Conservation (phyloP, 129 eudicot genomes). For the Flaveria sonorensis region DNA sequence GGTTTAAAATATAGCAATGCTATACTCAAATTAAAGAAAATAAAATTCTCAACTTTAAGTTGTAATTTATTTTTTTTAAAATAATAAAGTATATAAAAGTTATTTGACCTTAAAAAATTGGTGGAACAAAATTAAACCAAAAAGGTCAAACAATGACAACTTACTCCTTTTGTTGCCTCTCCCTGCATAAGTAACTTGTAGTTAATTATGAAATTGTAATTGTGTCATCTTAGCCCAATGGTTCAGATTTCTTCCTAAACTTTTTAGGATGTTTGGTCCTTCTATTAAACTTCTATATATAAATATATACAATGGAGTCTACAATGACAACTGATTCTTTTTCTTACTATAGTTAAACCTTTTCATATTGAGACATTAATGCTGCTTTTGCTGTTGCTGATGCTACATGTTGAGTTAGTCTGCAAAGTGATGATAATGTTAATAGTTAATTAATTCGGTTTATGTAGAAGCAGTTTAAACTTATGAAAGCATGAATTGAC, state of each 20-base stretch:
- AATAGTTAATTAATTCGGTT: background rate
- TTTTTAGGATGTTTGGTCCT: background rate
- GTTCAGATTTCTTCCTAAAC: background rate
- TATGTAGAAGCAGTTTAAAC: conserved; percentile 20
- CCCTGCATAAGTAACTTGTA: background rate
- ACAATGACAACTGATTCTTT: background rate
- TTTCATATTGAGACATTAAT: background rate
- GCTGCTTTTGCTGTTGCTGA: background rate
- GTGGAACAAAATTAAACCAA: background rate
- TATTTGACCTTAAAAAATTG: background rate
- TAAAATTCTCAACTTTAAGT: background rate
- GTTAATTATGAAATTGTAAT: background rate
- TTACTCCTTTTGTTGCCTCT: background rate
- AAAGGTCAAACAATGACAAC: background rate
- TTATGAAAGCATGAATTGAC: conserved; percentile 23
- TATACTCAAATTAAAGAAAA: no score
- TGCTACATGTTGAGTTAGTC: conserved; percentile 7
- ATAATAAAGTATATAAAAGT: background rate
- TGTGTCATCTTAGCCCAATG: background rate
- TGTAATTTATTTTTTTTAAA: background rate
- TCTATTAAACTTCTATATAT: background rate
- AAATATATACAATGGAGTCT: background rate
- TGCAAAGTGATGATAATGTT: background rate
- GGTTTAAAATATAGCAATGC: no score
- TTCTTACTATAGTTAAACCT: background rate